Evolutionary conservation across 495 filamentous ascomycete genomes (phyloP), one percentile per base, ranked within the genome.

Genomic region (Podospora conica): DNA sequence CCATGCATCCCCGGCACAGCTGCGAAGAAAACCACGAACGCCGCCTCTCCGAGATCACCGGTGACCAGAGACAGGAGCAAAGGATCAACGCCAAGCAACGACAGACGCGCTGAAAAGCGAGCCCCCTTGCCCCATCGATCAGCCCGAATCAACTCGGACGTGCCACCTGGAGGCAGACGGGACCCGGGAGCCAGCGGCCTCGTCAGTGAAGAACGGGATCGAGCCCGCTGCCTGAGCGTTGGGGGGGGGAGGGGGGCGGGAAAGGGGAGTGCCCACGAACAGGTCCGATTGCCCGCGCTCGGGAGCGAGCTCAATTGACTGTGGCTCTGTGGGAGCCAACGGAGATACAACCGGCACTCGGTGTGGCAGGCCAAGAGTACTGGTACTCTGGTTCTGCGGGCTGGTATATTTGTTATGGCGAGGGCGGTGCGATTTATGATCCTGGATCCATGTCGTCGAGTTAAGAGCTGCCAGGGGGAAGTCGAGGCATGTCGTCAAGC

Each of bases 401-500:
- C 60, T 68, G 68, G 69, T 68, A 68, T 68, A 69, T 71, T 66
- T 71, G 70, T 72, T 74, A 64, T 70, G 63, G 70, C 69, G 69
- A 73, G 68, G 66, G 73, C 66, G 65, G 66, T 65, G 56, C 58
- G 61, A 18, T 70, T 25, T 9, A 70, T 23, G 67, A 73, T 68
- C 69, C 69, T 61, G 58, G 71, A 72, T 75, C 73, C 73, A 75
- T 75, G 73, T 75, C 69, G 71, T 73, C 62, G 71, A 70, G 60
- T 73, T 73, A 69, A 71, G 40, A n/a, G 64, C 55, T 61, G 64
- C 63, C 66, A 72, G 65, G 67, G 29, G 40, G 62, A 64, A 72
- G 63, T 68, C 54, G 66, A 70, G 63, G 67, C 62, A 68, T 73
- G 71, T 71, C 71, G 73, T 73, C 68, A 72, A 72, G 65, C 68